These are phyloP conservation scores for Dioscorea zingiberensis DNA, from an alignment of 106 monocot genomes.

Conservation along the genomic window DNA sequence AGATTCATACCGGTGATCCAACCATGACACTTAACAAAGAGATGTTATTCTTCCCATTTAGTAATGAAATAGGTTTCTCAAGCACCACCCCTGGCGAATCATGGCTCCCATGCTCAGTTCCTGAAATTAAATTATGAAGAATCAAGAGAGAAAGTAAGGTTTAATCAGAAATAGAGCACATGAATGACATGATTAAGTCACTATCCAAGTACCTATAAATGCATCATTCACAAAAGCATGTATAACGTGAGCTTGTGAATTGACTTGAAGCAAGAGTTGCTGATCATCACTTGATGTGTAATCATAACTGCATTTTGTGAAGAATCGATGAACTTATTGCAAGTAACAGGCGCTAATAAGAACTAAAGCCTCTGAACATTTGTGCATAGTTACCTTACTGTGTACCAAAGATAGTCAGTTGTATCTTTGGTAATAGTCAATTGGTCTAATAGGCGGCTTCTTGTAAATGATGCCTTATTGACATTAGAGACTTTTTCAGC, in stretches of 20 bases:
- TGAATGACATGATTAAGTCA: too few relatives aligned
- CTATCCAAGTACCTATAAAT: slow-evolving; percentile 45
- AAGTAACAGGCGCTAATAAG: background rate
- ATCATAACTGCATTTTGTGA: slow-evolving; percentile 48
- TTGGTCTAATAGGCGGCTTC: slow-evolving; percentile 52
- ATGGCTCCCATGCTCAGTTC: slow-evolving; percentile 53
- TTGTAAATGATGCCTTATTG: slow-evolving; percentile 9
- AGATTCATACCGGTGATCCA: slow-evolving; percentile 62
- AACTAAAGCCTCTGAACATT: background rate
- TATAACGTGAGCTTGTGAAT: slow-evolving; percentile 56
- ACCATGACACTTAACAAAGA: slow-evolving; percentile 90
- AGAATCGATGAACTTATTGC: background rate
- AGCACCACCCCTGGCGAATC: slow-evolving; percentile 9
- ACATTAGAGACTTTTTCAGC: slow-evolving; percentile 32
- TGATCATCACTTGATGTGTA: slow-evolving; percentile 20
- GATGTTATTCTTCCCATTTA: slow-evolving; percentile 55
- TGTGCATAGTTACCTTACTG: slow-evolving; percentile 31
- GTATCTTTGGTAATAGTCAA: slow-evolving; percentile 62
- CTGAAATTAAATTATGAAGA: slow-evolving; percentile 24
- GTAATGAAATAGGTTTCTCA: slow-evolving; percentile 33
- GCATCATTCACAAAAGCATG: slow-evolving; percentile 78
- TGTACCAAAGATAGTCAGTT: slow-evolving; percentile 96
- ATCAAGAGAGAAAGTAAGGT: background rate
- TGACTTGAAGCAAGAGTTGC: slow-evolving; percentile 30
- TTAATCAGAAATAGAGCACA: background rate